These are phyloP conservation scores for Escovopsis sp. DNA, from an alignment of 2,329 filamentous ascomycete genomes.

Conservation along the genomic window DNA sequence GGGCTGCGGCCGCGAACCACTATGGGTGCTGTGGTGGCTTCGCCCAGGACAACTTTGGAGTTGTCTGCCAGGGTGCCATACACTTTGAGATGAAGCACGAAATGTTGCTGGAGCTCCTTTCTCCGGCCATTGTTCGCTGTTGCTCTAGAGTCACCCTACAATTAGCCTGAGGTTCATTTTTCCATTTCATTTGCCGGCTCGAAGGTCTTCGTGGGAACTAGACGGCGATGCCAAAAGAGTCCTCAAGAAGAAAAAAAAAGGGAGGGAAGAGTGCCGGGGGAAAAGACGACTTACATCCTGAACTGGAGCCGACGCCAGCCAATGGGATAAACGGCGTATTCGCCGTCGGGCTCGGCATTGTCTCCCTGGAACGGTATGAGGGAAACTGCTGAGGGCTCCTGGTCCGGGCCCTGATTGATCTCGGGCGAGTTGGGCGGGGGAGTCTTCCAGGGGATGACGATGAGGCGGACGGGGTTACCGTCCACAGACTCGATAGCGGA, in stretches of 20 bases:
- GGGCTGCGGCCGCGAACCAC: slow-evolving; percentile 89
- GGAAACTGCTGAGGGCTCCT: slow-evolving; percentile 73
- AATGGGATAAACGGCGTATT: slow-evolving; percentile 82
- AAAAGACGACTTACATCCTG: slow-evolving; percentile 43
- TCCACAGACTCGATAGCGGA: slow-evolving; percentile 93
- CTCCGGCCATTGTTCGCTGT: slow-evolving; percentile 91
- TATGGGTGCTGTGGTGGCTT: slow-evolving; percentile 77
- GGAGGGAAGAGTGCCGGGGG: too few species aligned
- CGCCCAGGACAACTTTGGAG: slow-evolving; percentile 66
- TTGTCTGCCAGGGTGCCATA: slow-evolving; percentile 72
- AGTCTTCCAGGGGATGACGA: slow-evolving; percentile 96
- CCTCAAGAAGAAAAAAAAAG: too few species aligned
- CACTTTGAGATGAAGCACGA: slow-evolving; percentile 77
- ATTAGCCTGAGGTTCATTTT: not conserved
- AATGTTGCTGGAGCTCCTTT: slow-evolving; percentile 93
- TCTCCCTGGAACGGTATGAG: slow-evolving; percentile 54
- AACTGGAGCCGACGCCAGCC: slow-evolving; percentile 92
- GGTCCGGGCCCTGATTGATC: slow-evolving; percentile 51
- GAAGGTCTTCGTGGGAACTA: too few species aligned
- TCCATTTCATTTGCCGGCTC: too few species aligned
- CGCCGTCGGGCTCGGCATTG: slow-evolving; percentile 48
- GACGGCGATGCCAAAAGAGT: not conserved
- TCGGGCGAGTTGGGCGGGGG: slow-evolving; percentile 67
- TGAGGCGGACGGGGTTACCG: slow-evolving; percentile 79
- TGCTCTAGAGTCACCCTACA: slow-evolving; percentile 36